Evolutionary conservation across 2,329 filamentous ascomycete genomes (phyloP), one percentile per base, ranked within the genome.

Genomic region (Endoconidiophora polonica): DNA sequence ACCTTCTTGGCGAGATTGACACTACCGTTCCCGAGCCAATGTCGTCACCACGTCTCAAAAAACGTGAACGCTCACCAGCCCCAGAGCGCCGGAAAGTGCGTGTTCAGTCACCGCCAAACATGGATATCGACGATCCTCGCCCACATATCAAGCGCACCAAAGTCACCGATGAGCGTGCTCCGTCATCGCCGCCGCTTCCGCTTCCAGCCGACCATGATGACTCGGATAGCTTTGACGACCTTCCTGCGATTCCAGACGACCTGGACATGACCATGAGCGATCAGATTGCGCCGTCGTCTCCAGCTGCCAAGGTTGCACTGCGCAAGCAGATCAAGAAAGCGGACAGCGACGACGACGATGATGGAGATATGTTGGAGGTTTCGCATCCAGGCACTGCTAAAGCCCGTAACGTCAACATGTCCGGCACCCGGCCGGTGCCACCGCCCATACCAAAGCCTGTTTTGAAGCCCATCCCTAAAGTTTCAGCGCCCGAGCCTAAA

Each of bases 1-100:
- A 81, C 59, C 73, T 98, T 2, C 76, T 98, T 1, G 86, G 79
- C 54, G 86, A 95, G 64, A 84, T 98, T 50, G 86, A 95, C 61
- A 76, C 77, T 46, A 94, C 91, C 59, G 67, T 76, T 49, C 68
- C 71, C 1, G 63, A 66, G 1, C 65, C 70, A 1, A 53, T 43
- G 47, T 50, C 51, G 18, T 67, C 77, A 9, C 70, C 79, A 24
- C 73, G 74, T 49, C 63, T 72, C 26, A 70, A 75, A 26, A 81
- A 68, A 64, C 67, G 79, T 38, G 71, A 87, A 56, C 83, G 84
- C 62, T 81, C 81, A 14, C 51, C 48, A 53, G 77, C 26, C 23
- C 79, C 81, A 53, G 78, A 84, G 53, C 79, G 86, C 58, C 81
- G 85, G 53, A 91, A 85, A 68, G 76, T 80, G 40, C 80, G 88